phyloP scores from a whole-genome alignment of 2,329 filamentous ascomycete species.

The Xylaria sp. region DNA sequence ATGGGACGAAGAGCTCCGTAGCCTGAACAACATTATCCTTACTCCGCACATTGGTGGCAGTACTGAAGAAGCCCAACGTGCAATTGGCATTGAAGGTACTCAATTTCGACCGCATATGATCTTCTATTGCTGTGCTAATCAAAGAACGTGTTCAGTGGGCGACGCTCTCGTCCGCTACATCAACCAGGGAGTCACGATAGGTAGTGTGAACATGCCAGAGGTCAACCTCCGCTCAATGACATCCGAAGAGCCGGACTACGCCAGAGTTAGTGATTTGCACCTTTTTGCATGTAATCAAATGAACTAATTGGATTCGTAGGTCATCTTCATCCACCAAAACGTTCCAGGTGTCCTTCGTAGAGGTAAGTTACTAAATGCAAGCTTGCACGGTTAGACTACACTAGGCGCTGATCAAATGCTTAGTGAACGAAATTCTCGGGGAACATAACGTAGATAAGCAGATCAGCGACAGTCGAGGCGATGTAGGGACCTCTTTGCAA shows the following conservation, averaged over 20 bases:
- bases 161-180: constrained; percentile 92
- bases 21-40: constrained; percentile 90
- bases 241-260: constrained; percentile 87
- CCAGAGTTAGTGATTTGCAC: constrained; percentile 68
- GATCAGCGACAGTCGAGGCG: constrained; percentile 93
- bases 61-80: constrained; percentile 96
- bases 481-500: constrained; percentile 63
- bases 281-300: not conserved
- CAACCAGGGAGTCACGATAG: constrained; percentile 91
- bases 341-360: constrained; percentile 92
- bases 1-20: constrained; percentile 87
- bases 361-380: constrained; percentile 58
- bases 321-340: constrained; percentile 98
- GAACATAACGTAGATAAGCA: constrained; percentile 99
- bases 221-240: constrained; percentile 90
- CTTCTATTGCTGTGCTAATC: constrained; percentile 30
- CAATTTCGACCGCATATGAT: not conserved
- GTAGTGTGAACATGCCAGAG: constrained; percentile 97
- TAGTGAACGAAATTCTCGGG: constrained; percentile 92
- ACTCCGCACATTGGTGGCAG: constrained; percentile 98
- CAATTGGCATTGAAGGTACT: constrained; percentile 87
- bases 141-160: constrained; percentile 66
- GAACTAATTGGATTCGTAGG: constrained; percentile 54
- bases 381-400: not conserved
- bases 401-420: constrained; percentile 27